These are phyloP conservation scores for Suillus fuscotomentosus DNA, from an alignment of 768 basidiomycete genomes.

Conservation along the genomic window DNA sequence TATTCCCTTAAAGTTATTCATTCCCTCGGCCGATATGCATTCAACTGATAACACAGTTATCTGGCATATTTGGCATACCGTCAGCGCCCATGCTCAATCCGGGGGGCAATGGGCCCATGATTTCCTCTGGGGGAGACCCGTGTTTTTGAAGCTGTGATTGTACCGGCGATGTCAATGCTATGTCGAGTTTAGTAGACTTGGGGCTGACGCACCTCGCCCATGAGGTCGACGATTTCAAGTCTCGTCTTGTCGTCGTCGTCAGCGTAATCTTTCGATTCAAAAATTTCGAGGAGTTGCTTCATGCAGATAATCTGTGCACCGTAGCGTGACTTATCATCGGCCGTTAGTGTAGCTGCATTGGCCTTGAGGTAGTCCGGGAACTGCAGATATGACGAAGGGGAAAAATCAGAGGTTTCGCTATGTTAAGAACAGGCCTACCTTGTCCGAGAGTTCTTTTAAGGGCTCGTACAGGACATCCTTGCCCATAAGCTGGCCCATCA, in stretches of 20 bases:
- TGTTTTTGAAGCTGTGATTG: conserved; percentile 68
- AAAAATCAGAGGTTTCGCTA: background rate
- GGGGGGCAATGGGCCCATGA: conserved; percentile 82
- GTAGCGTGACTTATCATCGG: conserved; percentile 63
- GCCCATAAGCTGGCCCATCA: conserved; percentile 41
- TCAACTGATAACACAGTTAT: conserved; percentile 16
- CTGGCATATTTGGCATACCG: conserved; percentile 49
- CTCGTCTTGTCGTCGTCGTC: conserved; percentile 51
- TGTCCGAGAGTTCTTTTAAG: conserved; percentile 72
- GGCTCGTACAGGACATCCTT: conserved; percentile 43
- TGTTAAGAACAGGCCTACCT: conserved; percentile 40
- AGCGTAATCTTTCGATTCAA: conserved; percentile 58
- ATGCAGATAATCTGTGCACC: conserved; percentile 59
- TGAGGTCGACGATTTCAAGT: conserved; percentile 58
- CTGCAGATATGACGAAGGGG: conserved; percentile 33
- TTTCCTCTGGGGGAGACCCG: conserved; percentile 75
- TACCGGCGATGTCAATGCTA: background rate
- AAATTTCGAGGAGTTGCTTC: conserved; percentile 56
- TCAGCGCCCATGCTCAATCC: conserved; percentile 58
- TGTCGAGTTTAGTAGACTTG: background rate
- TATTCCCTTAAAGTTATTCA: background rate
- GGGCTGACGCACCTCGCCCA: conserved; percentile 61
- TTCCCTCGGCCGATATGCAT: background rate
- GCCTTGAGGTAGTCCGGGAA: conserved; percentile 74
- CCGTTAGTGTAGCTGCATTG: conserved; percentile 50